phyloP scores from a whole-genome alignment of 139 green algal genomes.

The Picochlorum costavermella region DNA sequence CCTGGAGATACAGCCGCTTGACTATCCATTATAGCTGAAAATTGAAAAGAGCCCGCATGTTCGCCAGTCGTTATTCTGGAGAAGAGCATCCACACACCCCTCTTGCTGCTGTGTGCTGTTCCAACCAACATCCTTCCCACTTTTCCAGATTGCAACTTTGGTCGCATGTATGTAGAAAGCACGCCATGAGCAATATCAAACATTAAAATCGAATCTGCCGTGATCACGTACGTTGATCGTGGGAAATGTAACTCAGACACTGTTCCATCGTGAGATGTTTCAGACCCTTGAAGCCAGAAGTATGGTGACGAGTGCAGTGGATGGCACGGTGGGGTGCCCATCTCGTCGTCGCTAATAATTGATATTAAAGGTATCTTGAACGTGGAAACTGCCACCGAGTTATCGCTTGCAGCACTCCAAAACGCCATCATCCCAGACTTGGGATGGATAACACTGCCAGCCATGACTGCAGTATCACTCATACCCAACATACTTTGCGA shows the following conservation, averaged over 20 bases:
- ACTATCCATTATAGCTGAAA: conserved; percentile 10
- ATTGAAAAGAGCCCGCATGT: conserved; percentile 12
- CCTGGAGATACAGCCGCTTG: conserved; percentile 15
- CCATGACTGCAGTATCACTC: conserved; percentile 16
- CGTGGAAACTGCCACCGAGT: not conserved
- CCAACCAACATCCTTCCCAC: conserved; percentile 15
- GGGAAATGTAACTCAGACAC: conserved; percentile 30
- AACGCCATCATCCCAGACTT: conserved; percentile 8
- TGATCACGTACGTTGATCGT: conserved; percentile 11
- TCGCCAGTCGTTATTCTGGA: not conserved
- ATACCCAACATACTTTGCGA: conserved; percentile 7
- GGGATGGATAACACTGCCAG: not conserved
- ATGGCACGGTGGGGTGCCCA: not conserved
- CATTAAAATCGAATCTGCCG: not conserved
- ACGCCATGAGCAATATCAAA: conserved; percentile 34
- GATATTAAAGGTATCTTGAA: not conserved
- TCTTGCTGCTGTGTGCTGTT: conserved; percentile 9
- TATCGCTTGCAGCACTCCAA: not conserved
- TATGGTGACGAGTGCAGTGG: not conserved
- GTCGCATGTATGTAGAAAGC: conserved; percentile 14
- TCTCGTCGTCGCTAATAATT: not conserved
- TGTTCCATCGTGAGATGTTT: conserved; percentile 6
- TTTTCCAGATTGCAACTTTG: conserved; percentile 1
- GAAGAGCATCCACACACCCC: conserved; percentile 17
- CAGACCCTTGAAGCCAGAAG: not conserved